Percentiles rank a stretch among this genome's conserved stretches.
These are phyloP conservation scores for Henningerozyma blattae DNA, from an alignment of 805 yeast genomes.

Conservation along the genomic window DNA sequence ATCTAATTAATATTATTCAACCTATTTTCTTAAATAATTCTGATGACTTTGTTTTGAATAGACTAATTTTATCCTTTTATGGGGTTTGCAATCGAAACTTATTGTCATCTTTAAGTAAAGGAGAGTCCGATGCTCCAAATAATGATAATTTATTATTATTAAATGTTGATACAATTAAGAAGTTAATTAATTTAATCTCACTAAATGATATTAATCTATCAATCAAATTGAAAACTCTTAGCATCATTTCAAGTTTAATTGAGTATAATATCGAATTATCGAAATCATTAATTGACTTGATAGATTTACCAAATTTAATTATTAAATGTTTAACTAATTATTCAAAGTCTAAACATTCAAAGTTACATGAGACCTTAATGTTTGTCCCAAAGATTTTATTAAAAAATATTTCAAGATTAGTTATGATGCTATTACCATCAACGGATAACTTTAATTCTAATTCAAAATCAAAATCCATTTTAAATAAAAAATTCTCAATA, in stretches of 20 bases:
- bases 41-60: constrained; percentile 29
- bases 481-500: constrained; percentile 13
- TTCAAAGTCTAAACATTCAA: constrained; percentile 26
- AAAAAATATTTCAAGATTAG: constrained; percentile 39
- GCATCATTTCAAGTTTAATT: constrained; percentile 34
- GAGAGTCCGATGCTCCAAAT: too few relatives aligned
- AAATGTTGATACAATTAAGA: constrained; percentile 22
- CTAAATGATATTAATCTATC: constrained; percentile 21
- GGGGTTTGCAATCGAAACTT: constrained; percentile 17
- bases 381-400: constrained; percentile 60
- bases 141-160: constrained; percentile 11
- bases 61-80: constrained; percentile 15
- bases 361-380: constrained; percentile 61
- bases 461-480: not conserved
- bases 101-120: constrained; percentile 6
- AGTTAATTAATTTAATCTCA: constrained; percentile 20
- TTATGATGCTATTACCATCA: constrained; percentile 48
- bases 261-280: constrained; percentile 33
- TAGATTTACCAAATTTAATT: constrained; percentile 37
- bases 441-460: constrained; percentile 5
- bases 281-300: constrained; percentile 33
- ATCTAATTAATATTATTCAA: constrained; percentile 43
- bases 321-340: constrained; percentile 39
- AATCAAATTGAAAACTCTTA: constrained; percentile 22
- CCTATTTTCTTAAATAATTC: constrained; percentile 38